Evolutionary conservation across 345 rosid species (phyloP).

Genomic region (Dipteronia sinensis): DNA sequence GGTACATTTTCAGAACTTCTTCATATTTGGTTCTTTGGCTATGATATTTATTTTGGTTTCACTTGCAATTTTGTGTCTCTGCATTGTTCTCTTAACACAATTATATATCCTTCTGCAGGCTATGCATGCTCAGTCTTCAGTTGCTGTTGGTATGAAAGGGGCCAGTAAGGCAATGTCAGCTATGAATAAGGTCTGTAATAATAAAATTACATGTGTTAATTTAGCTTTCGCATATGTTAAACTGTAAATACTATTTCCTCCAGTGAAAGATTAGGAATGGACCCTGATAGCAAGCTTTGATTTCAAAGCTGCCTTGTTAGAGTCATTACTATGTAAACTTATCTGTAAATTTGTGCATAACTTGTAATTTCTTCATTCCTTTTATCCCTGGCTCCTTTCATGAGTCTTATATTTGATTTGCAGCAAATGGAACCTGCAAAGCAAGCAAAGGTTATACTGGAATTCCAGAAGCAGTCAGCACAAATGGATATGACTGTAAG

Average conservation of each 20-base stretch:
- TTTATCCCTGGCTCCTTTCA: not conserved
- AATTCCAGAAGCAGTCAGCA: constrained; percentile 93
- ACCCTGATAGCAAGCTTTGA: constrained; percentile 1
- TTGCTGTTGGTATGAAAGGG: constrained; percentile 87
- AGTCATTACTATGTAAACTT: not conserved
- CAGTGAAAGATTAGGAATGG: constrained; percentile 3
- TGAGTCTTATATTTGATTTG: constrained; percentile 22
- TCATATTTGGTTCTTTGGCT: constrained; percentile 2
- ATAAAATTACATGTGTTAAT: not conserved
- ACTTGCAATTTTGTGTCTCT: not conserved
- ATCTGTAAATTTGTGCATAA: not conserved
- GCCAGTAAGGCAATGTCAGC: constrained; percentile 91
- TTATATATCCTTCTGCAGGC: constrained; percentile 52
- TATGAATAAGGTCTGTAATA: constrained; percentile 73
- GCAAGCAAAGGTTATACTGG: constrained; percentile 73
- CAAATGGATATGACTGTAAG: constrained; percentile 99
- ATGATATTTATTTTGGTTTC: not conserved
- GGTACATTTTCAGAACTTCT: constrained; percentile 34
- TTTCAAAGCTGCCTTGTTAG: constrained; percentile 13
- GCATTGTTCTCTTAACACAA: constrained; percentile 22
- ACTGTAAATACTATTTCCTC: constrained; percentile 5
- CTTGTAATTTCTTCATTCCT: constrained; percentile 8
- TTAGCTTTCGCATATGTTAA: not conserved
- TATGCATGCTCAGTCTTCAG: constrained; percentile 92
- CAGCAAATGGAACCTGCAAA: constrained; percentile 97